Percentiles rank a stretch among this genome's conserved stretches.
These are phyloP conservation scores for Oryza brachyantha DNA, from an alignment of 176 grass and related monocot genomes.

Conservation along the genomic window DNA sequence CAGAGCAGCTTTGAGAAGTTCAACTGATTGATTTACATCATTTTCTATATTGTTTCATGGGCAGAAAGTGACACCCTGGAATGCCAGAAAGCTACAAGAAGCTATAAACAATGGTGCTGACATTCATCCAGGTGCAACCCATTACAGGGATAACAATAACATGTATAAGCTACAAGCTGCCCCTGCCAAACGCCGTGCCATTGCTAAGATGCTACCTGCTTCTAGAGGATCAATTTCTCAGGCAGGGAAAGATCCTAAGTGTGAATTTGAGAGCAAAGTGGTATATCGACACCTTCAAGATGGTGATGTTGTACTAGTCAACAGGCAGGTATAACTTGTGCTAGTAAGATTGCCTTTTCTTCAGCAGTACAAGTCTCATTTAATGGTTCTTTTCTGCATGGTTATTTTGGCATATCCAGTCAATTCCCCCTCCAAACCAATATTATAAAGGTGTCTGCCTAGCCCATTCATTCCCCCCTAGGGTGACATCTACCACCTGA, in stretches of 20 bases:
- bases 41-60: neutral
- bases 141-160: slow-evolving; percentile 61
- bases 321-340: slow-evolving; percentile 72
- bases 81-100: slow-evolving; percentile 60
- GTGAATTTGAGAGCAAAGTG: slow-evolving; percentile 76
- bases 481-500: neutral
- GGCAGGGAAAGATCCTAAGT: slow-evolving; percentile 65
- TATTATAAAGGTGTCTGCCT: neutral
- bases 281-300: slow-evolving; percentile 85
- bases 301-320: slow-evolving; percentile 91
- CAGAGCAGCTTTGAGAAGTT: slow-evolving; percentile 3
- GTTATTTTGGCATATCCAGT: neutral
- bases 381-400: slow-evolving; percentile 6
- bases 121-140: slow-evolving; percentile 81
- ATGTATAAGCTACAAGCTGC: slow-evolving; percentile 58
- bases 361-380: neutral
- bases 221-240: slow-evolving; percentile 57
- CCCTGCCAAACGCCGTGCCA: slow-evolving; percentile 31
- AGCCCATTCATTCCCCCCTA: neutral
- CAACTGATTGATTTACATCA: neutral
- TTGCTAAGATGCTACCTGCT: slow-evolving; percentile 57
- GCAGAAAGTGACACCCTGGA: slow-evolving; percentile 87
- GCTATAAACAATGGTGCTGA: slow-evolving; percentile 78
- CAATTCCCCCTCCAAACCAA: neutral
- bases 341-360: neutral